Base-by-base conservation (phyloP, 2,329 filamentous ascomycete genomes). In the Colletotrichum orbiculare region DNA sequence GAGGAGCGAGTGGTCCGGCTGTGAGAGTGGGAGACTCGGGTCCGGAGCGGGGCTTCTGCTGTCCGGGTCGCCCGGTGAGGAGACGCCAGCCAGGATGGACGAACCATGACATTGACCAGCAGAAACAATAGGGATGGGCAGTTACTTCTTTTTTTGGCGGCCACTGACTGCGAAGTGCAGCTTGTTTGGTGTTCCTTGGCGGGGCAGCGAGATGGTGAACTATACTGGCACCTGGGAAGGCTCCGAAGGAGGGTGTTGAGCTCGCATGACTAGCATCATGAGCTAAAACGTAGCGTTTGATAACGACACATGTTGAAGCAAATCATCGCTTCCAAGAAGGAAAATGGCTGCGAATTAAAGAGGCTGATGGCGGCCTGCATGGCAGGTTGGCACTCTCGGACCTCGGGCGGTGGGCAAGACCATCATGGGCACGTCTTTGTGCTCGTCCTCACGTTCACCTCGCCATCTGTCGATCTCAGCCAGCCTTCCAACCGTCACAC, bases 261-360 rank as follows among this genome's bases (percentile, higher is more conserved):
- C 63, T 66, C 63, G 63, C 63, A 66, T 66, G 63, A 66, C 63
- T 66, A 63, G 63, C 41, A 63, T 45, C 58, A 33, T 61, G 61
- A 50, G 46, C 46, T 53, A 65, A 54, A 38, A 45, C 34, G 59
- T 53, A 53, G 59, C 42, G 58, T 53, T 63, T 52, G 58, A 53
- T 39, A 60, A 48, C 39, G 53, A n/a, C 25, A 33, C 38, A 34
- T 6, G 25, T 50, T 33, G 52, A 39, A 47, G 12, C 55, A 42
- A 42, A 37, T 42, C 50, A 33, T 42, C 46, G 15, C 25, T 25
- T 25, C 25, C 4, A 25, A 25, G 25, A 25, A 33, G 38, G 38
- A 43, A 46, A n/a, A 38, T n/a, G 34, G 25, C 12, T 50, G 33
- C 12, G 43, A 46, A 42, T 37, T 33, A 35, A 25, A 52, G 4